Evolutionary conservation across 2,329 filamentous ascomycete genomes (phyloP), one percentile per base, ranked within the genome.

Genomic region (Pseudogymnoascus sp.): DNA sequence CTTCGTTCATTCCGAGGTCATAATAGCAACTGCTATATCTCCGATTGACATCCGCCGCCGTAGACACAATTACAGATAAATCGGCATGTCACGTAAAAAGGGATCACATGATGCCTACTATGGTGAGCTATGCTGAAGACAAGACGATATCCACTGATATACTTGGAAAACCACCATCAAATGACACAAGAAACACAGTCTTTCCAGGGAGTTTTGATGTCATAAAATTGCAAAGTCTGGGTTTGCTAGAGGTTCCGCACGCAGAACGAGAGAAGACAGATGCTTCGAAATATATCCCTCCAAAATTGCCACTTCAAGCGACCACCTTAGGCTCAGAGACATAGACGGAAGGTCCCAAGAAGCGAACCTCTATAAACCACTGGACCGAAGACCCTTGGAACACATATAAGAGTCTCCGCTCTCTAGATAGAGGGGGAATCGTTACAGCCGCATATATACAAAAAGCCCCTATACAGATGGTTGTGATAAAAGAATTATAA

Each of bases 371-470:
- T 2, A n/a, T 50, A n/a, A 50, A n/a, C n/a, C n/a, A n/a, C n/a
- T n/a, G n/a, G n/a, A n/a, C n/a, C n/a, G n/a, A n/a, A n/a, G n/a
- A n/a, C 13, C 64, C 50, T 9, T 67, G n/a, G 40, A n/a, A 65
- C 42, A 35, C 19, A 47, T 67, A 67, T 36, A 60, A 11, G 15
- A 23, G 11, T 33, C 61, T 67, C 53, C 17, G 61, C 57, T 26
- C 26, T 33, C 28, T 67, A 9, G 11, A 67, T 11, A 53, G 65
- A 17, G 63, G 57, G n/a, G 53, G 61, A 8, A 17, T 66, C 36
- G 61, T 67, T 33, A 67, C 15, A 57, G 57, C 42, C 40, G 63
- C 64, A 28, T 67, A 23, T 64, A 66, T 47, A 17, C 44, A 15
- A 57, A 53, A 50, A 62, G 36, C 57, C 38, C 63, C 19, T 21